phyloP scores from a whole-genome alignment of 1,139 yeast genomes.

The Geotrichum siamense region DNA sequence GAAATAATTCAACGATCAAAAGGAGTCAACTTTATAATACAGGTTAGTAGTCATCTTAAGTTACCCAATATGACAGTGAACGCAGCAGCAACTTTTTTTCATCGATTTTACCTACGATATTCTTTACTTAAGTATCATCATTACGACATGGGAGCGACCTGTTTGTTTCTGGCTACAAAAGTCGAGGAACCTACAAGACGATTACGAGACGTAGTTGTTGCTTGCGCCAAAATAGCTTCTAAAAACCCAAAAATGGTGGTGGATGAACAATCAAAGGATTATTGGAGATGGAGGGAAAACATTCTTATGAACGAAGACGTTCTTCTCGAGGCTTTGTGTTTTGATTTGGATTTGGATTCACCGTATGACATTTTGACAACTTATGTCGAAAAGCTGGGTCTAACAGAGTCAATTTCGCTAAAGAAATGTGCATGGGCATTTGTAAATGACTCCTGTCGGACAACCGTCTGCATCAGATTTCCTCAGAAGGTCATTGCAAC shows the following conservation, averaged over 20 bases:
- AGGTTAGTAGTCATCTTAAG: constrained; percentile 40
- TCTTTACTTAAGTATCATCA: constrained; percentile 39
- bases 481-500: constrained; percentile 34
- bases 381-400: constrained; percentile 26
- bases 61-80: constrained; percentile 44
- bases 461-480: constrained; percentile 32
- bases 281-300: constrained; percentile 46
- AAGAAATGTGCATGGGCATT: constrained; percentile 36
- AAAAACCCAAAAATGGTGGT: constrained; percentile 37
- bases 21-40: constrained; percentile 42
- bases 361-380: constrained; percentile 37
- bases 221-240: constrained; percentile 43
- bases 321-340: constrained; percentile 43
- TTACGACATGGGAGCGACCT: constrained; percentile 43
- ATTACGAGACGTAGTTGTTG: constrained; percentile 42
- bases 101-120: constrained; percentile 45
- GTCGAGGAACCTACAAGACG: constrained; percentile 46
- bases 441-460: constrained; percentile 37
- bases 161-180: constrained; percentile 46
- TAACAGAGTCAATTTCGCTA: constrained; percentile 25
- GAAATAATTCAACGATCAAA: constrained; percentile 42
- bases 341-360: constrained; percentile 41
- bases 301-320: constrained; percentile 42
- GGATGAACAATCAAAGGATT: constrained; percentile 44
- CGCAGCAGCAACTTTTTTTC: constrained; percentile 45